These are phyloP conservation scores for Arctium minus DNA, from an alignment of 129 eudicot genomes.

Conservation along the genomic window DNA sequence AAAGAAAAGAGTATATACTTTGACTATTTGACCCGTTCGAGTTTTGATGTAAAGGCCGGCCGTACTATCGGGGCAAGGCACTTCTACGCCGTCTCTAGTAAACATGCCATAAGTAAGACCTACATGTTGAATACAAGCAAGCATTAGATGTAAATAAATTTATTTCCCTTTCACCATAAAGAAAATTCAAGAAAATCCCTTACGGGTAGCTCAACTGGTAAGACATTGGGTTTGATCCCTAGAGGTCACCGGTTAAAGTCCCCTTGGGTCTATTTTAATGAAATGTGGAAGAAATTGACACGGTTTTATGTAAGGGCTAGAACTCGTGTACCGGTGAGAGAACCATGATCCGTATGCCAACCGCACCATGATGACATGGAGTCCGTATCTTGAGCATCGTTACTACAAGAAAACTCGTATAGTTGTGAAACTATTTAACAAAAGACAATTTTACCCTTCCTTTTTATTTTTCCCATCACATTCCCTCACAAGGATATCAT, in stretches of 20 bases:
- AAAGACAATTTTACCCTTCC: neutral
- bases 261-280: neutral
- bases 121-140: conserved; percentile 35
- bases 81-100: conserved; percentile 53
- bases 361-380: conserved; percentile 98
- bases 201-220: no score
- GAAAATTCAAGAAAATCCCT: neutral
- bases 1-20: conserved; percentile 49
- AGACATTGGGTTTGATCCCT: no score
- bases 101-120: conserved; percentile 90
- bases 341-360: conserved; percentile 99
- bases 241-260: no score
- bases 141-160: conserved; percentile 17
- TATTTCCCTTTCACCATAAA: neutral
- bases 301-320: neutral
- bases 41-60: conserved; percentile 93
- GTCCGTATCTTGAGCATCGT: conserved; percentile 37
- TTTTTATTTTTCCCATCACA: no score
- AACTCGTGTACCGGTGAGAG: conserved; percentile 72
- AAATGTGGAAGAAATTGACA: neutral
- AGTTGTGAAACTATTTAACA: neutral
- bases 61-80: conserved; percentile 70
- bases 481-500: no score
- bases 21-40: conserved; percentile 77
- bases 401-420: conserved; percentile 38